Conservation (phyloP, 1,284 basidiomycete species). For the Testicularia cyperi region DNA sequence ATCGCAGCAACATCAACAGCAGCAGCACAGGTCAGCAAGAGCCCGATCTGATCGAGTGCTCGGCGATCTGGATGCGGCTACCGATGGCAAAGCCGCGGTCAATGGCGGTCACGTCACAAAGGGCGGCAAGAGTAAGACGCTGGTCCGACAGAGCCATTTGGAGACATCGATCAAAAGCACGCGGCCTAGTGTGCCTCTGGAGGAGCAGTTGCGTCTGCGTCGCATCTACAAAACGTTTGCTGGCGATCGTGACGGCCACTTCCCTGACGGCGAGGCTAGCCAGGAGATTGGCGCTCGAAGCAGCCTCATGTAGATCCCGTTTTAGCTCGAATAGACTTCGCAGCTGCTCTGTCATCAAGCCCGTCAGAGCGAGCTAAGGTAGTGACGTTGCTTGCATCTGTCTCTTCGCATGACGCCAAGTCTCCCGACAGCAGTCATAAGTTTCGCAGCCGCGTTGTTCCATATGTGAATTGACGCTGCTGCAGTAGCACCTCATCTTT, state of each 20-base stretch:
- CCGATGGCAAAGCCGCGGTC: not conserved
- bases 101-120: constrained; percentile 2
- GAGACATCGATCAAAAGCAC: constrained; percentile 47
- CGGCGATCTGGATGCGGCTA: too few species aligned
- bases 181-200: constrained; percentile 51
- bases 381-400: too few species aligned
- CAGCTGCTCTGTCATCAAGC: too few species aligned
- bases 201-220: constrained; percentile 44
- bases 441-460: too few species aligned
- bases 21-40: constrained; percentile 1
- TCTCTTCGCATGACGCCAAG: too few species aligned
- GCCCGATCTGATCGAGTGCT: too few species aligned
- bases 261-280: constrained; percentile 53
- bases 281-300: constrained; percentile 48
- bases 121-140: constrained; percentile 6
- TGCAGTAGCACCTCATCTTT: too few species aligned
- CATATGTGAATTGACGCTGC: too few species aligned
- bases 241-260: constrained; percentile 50
- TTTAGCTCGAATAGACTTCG: too few species aligned
- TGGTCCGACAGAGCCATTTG: constrained; percentile 46
- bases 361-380: too few species aligned
- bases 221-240: constrained; percentile 53
- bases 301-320: constrained; percentile 56
- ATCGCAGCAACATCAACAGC: constrained; percentile 2
- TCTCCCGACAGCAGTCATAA: too few species aligned